Evolutionary conservation across 495 filamentous ascomycete genomes (phyloP).

Genomic region (Trichoderma parareesei): DNA sequence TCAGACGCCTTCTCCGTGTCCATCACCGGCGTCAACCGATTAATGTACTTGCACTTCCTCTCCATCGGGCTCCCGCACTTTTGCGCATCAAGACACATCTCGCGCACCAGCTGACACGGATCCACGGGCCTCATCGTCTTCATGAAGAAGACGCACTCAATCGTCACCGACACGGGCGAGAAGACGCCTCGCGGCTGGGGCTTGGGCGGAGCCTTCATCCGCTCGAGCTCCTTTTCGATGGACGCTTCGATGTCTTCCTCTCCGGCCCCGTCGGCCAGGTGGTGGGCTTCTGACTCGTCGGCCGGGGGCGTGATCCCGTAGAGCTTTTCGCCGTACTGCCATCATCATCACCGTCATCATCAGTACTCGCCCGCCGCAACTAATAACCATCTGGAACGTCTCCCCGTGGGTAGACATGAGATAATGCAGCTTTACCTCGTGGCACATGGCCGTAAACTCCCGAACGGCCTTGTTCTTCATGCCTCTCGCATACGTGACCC

Average conservation of each 20-base stretch:
- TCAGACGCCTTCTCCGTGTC: slow-evolving; percentile 70
- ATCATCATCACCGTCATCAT: slow-evolving; percentile 10
- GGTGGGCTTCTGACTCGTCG: slow-evolving; percentile 27
- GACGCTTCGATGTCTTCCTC: slow-evolving; percentile 70
- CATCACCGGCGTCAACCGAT: slow-evolving; percentile 75
- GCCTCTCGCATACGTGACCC: slow-evolving; percentile 77
- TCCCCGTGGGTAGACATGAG: not conserved
- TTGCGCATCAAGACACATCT: slow-evolving; percentile 61
- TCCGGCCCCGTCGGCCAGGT: slow-evolving; percentile 23
- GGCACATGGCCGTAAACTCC: slow-evolving; percentile 67
- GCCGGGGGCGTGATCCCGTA: slow-evolving; percentile 37
- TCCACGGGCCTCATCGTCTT: slow-evolving; percentile 61
- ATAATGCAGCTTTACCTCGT: slow-evolving; percentile 40
- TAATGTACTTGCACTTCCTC: slow-evolving; percentile 65
- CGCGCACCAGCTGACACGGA: slow-evolving; percentile 68
- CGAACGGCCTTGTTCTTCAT: slow-evolving; percentile 68
- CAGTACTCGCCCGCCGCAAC: not conserved
- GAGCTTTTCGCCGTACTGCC: slow-evolving; percentile 50
- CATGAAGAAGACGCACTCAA: slow-evolving; percentile 70
- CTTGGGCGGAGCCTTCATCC: slow-evolving; percentile 46
- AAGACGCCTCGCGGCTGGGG: slow-evolving; percentile 42
- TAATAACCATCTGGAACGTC: not conserved
- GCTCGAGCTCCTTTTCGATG: slow-evolving; percentile 68
- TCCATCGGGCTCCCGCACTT: slow-evolving; percentile 32
- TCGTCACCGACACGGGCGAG: slow-evolving; percentile 58